Evolutionary conservation across 2,329 filamentous ascomycete genomes (phyloP), one percentile per base, ranked within the genome.

Genomic region (Aspergillus luchuensis): DNA sequence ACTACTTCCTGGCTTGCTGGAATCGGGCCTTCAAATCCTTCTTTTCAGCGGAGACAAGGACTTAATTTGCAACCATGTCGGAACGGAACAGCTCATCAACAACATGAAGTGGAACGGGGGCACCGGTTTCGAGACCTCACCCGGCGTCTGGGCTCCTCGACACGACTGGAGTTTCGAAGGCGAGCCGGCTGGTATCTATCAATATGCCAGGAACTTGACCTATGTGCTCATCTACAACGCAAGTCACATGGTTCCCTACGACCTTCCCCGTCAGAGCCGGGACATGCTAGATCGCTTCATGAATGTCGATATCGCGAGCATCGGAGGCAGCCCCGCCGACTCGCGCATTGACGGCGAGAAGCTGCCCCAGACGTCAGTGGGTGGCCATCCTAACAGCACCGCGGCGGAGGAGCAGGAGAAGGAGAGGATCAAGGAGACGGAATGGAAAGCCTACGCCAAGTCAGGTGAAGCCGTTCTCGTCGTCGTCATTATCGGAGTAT

Each of bases 221-320:
- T 99, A 99, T 73, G 89, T 99, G 33, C 83, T 96, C 43, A 97
- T 98, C 79, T 91, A 96, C 81, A 96, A 99, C 76, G 88, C 92
- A 15, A 96, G 91, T 53, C 95, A 99, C 77, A 99, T 99, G 95
- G 95, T 99, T 1, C 96, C 95, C 0, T 98, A 95, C 72, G 94
- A 99, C 76, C 91, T 90, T 69, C 89, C 94, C 1, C 88, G 92
- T 51, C 89, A 92, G 62, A 90, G 89, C 19, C 87, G 94, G 63
- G 95, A 98, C 75, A 99, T 99, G 95, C 87, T 99, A 15, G 94
- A 99, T 77, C 90, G 95, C 43, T 97, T 99, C 79, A 92, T 98
- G 85, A 87, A 87, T 52, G 91, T 99, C 43, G 92, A 98, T 72
- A 96, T 98, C 66, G 90, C 87, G 68, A 89, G 86, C 71, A 96